Evolutionary conservation across 108 stramenopile species (phyloP), one percentile per base, ranked within the genome.

Genomic region (Cyclotella cryptica): DNA sequence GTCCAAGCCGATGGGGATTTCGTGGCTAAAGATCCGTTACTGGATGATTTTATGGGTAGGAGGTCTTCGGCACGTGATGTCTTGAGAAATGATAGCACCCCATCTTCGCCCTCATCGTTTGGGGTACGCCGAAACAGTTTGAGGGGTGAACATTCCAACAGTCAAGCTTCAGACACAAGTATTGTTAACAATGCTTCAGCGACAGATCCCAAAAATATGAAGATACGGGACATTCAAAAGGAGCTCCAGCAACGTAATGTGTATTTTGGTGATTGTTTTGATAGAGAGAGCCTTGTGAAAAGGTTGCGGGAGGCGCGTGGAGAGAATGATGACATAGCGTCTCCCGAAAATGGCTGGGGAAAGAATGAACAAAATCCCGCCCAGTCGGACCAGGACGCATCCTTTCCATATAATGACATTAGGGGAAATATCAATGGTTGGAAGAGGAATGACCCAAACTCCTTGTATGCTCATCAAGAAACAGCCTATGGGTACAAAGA

Each of bases 41-140:
- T 69, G 26, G 77, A 78, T 49, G 42, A 51, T 26, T 70, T 78
- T 49, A 70, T 78, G 77, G 77, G 77, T 10, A 58, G 77, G 0
- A 24, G 63, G 40, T 24, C 54, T 1, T 24, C 28, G 0, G 69
- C 69, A 57, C 29, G 13, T 19, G 53, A 40, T 40, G 53, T 41
- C 17, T 39, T 62, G 39, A 35, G 61, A 40, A 62, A 62, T 39
- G 61, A 62, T 18, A 62, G n/a, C 39, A 11, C 18, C 4, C 61
- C 40, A 3, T 3, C n/a, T 51, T 19, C n/a, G n/a, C 14, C 28
- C 10, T 18, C 60, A 30, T 35, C 35, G 67, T 19, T 35, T 35
- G 35, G 35, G 35, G 35, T 6, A 35, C 35, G 35, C 6, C 14
- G 35, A 12, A 30, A 22, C 3, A 22, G 12, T 21, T 12, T 12